Base-by-base conservation (phyloP, 768 basidiomycete species). In the Russula emetica region DNA sequence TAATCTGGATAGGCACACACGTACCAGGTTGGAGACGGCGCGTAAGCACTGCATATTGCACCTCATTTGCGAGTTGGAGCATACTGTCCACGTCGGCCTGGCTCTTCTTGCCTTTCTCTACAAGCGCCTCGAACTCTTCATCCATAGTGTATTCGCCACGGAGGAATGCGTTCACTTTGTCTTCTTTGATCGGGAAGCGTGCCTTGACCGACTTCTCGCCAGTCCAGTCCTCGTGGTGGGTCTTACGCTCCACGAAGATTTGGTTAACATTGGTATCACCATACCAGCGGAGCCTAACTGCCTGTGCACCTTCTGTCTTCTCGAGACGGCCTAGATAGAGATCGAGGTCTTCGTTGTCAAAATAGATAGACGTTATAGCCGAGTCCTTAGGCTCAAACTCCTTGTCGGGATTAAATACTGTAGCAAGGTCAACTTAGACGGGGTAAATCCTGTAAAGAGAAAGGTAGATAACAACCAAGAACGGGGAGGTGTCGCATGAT, bases 201-300 rank as follows among this genome's bases (percentile, higher is more conserved):
- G 94, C 91, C 76, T 98, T 99, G 72, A 98, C 95, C 11, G 92
- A 94, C 75, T 98, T 98, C 75, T 99, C 96, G 38, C 97, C 97
- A 0, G 96, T 98, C 97, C 97, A 99, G 72, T 99, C 97, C 75
- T 99, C 97, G 60, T 94, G 85, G 73, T 99, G 90, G 0, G 90
- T 93, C 75, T 93, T 93, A 47, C 90, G 88, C 75, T 93, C 90
- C 22, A 93, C 87, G 68, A 90, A 93, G 44, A 93, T 90, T 87
- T 91, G 69, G 8, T 89, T 93, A 56, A 82, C 83, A 62, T 85
- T 81, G 61, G 85, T 84, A 72, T 93, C 94, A 13, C 97, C 97
- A 71, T 99, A 99, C 97, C 97, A 98, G 40, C 97, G 84, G 64
- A 99, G 77, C 52, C 97, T 92, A 62, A 99, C 83, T 18, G 97